These are phyloP conservation scores for Amanita rimosa DNA, from an alignment of 768 basidiomycete species.

Conservation along the genomic window DNA sequence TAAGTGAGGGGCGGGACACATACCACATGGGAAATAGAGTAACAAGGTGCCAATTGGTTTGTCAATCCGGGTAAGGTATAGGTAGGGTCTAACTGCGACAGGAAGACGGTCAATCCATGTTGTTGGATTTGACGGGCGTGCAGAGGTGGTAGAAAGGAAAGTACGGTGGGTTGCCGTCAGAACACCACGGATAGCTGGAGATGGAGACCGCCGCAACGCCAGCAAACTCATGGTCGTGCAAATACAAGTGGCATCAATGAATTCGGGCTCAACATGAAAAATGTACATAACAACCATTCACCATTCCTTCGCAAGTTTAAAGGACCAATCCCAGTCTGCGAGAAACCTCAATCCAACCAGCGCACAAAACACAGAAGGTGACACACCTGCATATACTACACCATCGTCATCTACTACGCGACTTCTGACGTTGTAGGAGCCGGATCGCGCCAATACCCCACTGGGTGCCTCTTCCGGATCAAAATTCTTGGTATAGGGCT, in stretches of 20 bases:
- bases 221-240: neutral
- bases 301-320: constrained; percentile 94
- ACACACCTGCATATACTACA: constrained; percentile 65
- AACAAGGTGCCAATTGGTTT: constrained; percentile 93
- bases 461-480: constrained; percentile 61
- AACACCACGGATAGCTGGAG: neutral
- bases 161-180: neutral
- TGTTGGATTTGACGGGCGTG: constrained; percentile 10
- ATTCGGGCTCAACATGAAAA: neutral
- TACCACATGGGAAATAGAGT: constrained; percentile 91
- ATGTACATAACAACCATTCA: constrained; percentile 15
- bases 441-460: constrained; percentile 76
- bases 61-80: constrained; percentile 81
- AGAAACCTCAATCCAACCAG: neutral
- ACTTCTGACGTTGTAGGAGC: constrained; percentile 67
- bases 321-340: constrained; percentile 77
- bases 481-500: constrained; percentile 65
- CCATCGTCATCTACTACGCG: constrained; percentile 86
- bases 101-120: constrained; percentile 67
- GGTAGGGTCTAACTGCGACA: constrained; percentile 55
- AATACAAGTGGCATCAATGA: neutral
- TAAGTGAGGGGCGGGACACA: constrained; percentile 17
- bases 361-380: neutral
- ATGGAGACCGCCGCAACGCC: neutral
- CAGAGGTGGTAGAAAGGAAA: neutral